Conservation (phyloP, 352 stramenopile species). For the Globisporangium megalacanthum region DNA sequence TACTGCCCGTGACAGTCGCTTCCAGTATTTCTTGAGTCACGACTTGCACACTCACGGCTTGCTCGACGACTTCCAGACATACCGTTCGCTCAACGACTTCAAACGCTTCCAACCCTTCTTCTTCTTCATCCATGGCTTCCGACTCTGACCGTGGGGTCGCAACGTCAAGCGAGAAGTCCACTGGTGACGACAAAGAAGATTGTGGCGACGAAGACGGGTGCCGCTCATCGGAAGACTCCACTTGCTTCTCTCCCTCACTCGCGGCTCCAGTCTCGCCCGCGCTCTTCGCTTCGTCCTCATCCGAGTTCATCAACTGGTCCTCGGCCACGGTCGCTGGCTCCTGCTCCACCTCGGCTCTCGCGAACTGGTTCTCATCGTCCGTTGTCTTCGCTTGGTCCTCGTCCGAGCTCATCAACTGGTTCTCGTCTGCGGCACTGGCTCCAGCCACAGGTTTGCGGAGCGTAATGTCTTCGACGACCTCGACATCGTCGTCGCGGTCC, state of each 20-base stretch:
- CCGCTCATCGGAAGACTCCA: not conserved
- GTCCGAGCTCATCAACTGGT: too few species aligned
- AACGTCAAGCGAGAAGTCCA: slow-evolving; percentile 1
- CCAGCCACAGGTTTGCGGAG: not conserved
- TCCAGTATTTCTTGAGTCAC: not conserved
- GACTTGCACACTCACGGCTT: not conserved
- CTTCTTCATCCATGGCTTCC: not conserved
- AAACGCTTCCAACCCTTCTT: not conserved
- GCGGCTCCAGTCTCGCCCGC: too few species aligned
- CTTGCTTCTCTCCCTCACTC: too few species aligned
- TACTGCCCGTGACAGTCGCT: not conserved
- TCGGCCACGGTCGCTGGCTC: too few species aligned
- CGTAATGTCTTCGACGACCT: slow-evolving; percentile 2
- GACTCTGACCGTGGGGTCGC: not conserved
- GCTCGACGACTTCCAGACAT: not conserved
- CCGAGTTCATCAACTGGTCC: too few species aligned
- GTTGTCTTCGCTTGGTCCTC: too few species aligned
- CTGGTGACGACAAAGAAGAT: not conserved
- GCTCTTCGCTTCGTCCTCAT: not conserved
- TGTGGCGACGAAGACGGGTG: not conserved
- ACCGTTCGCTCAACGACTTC: too few species aligned
- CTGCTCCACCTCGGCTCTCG: too few species aligned
- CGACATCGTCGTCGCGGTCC: not conserved
- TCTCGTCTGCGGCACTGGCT: not conserved
- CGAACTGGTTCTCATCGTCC: too few species aligned